Percentiles rank a stretch among this genome's conserved stretches.
phyloP scores from a whole-genome alignment of 768 basidiomycete species.

The Butyriboletus loyo region DNA sequence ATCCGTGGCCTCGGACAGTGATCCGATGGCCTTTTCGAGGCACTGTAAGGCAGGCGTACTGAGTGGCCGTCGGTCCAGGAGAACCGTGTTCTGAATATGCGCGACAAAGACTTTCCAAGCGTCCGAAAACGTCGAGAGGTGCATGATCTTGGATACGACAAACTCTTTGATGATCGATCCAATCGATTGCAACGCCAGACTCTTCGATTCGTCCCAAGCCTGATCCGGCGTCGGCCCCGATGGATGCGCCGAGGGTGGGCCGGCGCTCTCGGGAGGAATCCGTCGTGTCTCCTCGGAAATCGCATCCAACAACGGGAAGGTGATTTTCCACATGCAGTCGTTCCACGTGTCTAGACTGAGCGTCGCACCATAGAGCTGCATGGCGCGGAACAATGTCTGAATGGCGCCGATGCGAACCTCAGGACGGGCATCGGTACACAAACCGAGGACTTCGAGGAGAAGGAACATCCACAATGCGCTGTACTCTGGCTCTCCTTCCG shows the following conservation, averaged over 20 bases:
- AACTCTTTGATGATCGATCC: conserved; percentile 85
- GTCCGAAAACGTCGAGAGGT: conserved; percentile 62
- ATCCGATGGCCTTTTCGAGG: conserved; percentile 73
- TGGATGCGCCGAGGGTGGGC: conserved; percentile 1
- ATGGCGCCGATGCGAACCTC: conserved; percentile 94
- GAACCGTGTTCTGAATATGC: conserved; percentile 68
- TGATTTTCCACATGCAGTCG: conserved; percentile 86
- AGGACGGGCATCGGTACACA: conserved; percentile 77
- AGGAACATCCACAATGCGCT: conserved; percentile 94
- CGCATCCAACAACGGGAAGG: conserved; percentile 81
- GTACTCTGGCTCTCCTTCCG: conserved; percentile 64
- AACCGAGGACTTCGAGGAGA: conserved; percentile 73
- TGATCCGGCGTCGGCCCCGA: conserved; percentile 30
- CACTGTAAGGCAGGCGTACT: conserved; percentile 85
- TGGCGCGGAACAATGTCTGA: conserved; percentile 89
- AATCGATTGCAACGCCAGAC: conserved; percentile 78
- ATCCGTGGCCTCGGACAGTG: conserved; percentile 40
- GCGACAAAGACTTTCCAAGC: conserved; percentile 75
- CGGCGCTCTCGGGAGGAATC: conserved; percentile 12
- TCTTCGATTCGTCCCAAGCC: conserved; percentile 86
- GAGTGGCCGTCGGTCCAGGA: conserved; percentile 63
- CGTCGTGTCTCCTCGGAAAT: conserved; percentile 56
- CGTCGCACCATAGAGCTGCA: conserved; percentile 90
- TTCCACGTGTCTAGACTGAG: conserved; percentile 84
- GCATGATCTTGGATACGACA: conserved; percentile 67